These are phyloP conservation scores for Trametes villosa DNA, from an alignment of 768 basidiomycete species.

Conservation along the genomic window DNA sequence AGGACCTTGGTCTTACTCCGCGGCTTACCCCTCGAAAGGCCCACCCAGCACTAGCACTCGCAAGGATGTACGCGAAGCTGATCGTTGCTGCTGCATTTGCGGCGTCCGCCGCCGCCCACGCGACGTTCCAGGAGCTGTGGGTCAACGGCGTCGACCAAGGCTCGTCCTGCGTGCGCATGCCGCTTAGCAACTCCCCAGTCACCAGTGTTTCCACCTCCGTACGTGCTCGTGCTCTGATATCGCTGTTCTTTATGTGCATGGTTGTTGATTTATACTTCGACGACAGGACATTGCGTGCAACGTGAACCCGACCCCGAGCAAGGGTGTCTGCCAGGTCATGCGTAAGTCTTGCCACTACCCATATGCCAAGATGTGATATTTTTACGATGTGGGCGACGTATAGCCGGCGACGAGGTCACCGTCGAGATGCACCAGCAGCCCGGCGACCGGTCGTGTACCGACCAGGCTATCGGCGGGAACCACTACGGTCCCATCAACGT, in stretches of 20 bases:
- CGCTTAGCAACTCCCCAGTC: slow-evolving; percentile 51
- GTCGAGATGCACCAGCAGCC: slow-evolving; percentile 63
- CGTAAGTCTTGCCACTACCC: slow-evolving; percentile 32
- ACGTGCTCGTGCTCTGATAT: slow-evolving; percentile 15
- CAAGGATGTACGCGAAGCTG: slow-evolving; percentile 37
- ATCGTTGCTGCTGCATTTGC: slow-evolving; percentile 40
- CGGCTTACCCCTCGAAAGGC: background rate
- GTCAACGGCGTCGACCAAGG: slow-evolving; percentile 54
- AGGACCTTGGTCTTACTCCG: slow-evolving; percentile 1
- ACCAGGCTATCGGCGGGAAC: slow-evolving; percentile 54
- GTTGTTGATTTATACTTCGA: background rate
- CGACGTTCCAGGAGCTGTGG: slow-evolving; percentile 60
- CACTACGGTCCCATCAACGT: slow-evolving; percentile 54
- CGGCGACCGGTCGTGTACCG: slow-evolving; percentile 47
- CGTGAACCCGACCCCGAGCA: slow-evolving; percentile 37
- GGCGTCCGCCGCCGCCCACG: slow-evolving; percentile 50
- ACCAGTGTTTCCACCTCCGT: slow-evolving; percentile 44
- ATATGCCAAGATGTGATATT: background rate
- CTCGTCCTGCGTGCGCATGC: slow-evolving; percentile 49
- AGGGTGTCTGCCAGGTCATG: slow-evolving; percentile 47
- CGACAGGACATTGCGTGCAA: slow-evolving; percentile 55
- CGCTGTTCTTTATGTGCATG: background rate
- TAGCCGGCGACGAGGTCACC: slow-evolving; percentile 51
- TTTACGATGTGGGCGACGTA: background rate
- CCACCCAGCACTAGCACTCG: background rate